Conservation (phyloP, 176 grass and related monocot species). For the Rhynchospora tenuis region DNA sequence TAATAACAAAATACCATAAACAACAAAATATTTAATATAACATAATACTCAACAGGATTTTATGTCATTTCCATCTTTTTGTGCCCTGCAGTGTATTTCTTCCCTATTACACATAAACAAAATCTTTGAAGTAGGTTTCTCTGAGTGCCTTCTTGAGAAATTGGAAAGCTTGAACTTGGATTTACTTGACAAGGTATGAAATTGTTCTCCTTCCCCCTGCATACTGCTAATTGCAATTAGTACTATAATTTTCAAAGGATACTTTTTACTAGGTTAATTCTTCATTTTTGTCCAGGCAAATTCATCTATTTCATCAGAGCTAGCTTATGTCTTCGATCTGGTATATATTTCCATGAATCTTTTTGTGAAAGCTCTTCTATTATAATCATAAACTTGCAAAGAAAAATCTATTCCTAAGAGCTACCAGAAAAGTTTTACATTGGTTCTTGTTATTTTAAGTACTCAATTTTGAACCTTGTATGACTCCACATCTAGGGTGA, state of each 20-base stretch:
- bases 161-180: slow-evolving; percentile 64
- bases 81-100: slow-evolving; percentile 63
- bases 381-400: slow-evolving; percentile 1
- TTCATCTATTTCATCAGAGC: slow-evolving; percentile 71
- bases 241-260: slow-evolving; percentile 6
- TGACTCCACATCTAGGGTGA: neutral
- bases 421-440: neutral
- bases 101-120: slow-evolving; percentile 90
- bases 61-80: neutral
- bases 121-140: slow-evolving; percentile 94
- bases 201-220: slow-evolving; percentile 9
- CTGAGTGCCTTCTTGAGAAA: slow-evolving; percentile 69
- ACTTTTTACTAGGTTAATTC: slow-evolving; percentile 8
- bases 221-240: slow-evolving; percentile 21
- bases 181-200: slow-evolving; percentile 67
- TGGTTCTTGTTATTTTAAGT: neutral
- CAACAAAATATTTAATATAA: no score
- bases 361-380: slow-evolving; percentile 4
- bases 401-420: neutral
- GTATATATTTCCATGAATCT: slow-evolving; percentile 22
- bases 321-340: slow-evolving; percentile 91
- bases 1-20: no score
- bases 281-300: slow-evolving; percentile 65
- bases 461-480: neutral
- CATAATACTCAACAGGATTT: no score